These are phyloP conservation scores for Colletotrichum eleusines DNA, from an alignment of 2,329 filamentous ascomycete genomes.

Conservation along the genomic window DNA sequence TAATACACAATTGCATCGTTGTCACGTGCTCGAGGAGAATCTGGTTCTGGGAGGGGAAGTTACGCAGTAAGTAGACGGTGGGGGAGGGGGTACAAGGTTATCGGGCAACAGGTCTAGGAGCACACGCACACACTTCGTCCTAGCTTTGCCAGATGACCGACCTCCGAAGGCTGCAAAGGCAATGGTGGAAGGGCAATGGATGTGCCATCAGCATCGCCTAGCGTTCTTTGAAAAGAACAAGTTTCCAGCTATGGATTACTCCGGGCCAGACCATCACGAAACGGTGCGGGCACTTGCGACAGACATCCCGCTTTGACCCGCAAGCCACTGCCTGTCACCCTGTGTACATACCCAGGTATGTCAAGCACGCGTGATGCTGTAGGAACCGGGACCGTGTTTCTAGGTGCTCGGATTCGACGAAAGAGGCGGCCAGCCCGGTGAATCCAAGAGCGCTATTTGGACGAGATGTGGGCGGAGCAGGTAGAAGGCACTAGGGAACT, in stretches of 20 bases:
- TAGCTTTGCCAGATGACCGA: constrained; percentile 2
- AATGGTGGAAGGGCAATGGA: constrained; percentile 26
- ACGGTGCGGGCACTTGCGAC: constrained; percentile 4
- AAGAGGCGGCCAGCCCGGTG: background rate
- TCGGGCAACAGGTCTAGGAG: background rate
- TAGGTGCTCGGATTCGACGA: background rate
- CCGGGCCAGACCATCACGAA: constrained; percentile 10
- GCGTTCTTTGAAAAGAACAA: background rate
- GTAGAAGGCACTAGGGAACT: background rate
- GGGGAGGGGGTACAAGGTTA: background rate
- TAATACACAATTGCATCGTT: constrained; percentile 17
- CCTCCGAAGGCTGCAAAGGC: constrained; percentile 24
- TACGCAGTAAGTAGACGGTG: background rate
- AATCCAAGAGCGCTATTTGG: constrained; percentile 10
- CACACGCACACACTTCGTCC: constrained; percentile 13
- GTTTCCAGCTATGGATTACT: background rate
- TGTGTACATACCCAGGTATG: too few relatives aligned
- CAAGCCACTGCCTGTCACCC: background rate
- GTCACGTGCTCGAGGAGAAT: constrained; percentile 21
- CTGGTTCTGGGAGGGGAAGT: background rate
- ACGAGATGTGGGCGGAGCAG: constrained; percentile 22
- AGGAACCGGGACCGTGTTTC: background rate
- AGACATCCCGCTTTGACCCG: constrained; percentile 24
- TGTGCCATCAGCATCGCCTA: background rate
- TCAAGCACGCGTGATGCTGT: background rate